Evolutionary conservation across 768 basidiomycete species (phyloP), one percentile per base, ranked within the genome.

Genomic region (Suillus subluteus): DNA sequence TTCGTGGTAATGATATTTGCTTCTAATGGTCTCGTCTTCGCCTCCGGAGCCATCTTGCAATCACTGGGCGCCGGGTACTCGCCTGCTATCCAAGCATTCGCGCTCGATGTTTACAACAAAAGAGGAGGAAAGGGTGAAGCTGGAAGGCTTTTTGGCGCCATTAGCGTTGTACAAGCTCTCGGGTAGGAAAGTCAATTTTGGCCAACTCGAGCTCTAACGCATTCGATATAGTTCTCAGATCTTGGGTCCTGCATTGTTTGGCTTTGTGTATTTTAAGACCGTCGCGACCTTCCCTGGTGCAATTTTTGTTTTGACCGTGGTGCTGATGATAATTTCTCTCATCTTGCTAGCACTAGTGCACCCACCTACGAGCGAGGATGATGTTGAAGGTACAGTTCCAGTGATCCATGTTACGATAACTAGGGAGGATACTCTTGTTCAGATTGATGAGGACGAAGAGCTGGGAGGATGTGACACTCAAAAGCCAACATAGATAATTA

Each of bases 141-240:
- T 15, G 95, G 94, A 3, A 83, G 81, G 70, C 80, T 98, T 21
- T 96, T 95, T 72, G 95, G 94, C 15, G 94, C 88, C 4, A 70
- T 96, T 65, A 88, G 89, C 65, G 91, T 96, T 37, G 69, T 94
- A 4, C 87, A 91, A 67, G 87, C 91, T 6, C 73, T 94, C 12
- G 82, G 88, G 87, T 90, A 43, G 30, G 70, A 56, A 81, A 59
- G 23, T 67, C 62, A 11, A 26, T 65, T 44, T 32, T 30, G 18
- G 59, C 26, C 6, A 18, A 41, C 12, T 26, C 26, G 8, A 32
- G 30, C 7, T 21, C 59, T 43, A 21, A 61, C 41, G 1, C 59
- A 32, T 43, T 55, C 32, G 7, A 41, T 65, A 67, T 73, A 91
- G 90, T 73, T 79, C 86, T 35, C 86, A 88, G 66, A 86, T 95